Conservation (phyloP, 306 rosid genomes). For the Prunus kanzakura region DNA sequence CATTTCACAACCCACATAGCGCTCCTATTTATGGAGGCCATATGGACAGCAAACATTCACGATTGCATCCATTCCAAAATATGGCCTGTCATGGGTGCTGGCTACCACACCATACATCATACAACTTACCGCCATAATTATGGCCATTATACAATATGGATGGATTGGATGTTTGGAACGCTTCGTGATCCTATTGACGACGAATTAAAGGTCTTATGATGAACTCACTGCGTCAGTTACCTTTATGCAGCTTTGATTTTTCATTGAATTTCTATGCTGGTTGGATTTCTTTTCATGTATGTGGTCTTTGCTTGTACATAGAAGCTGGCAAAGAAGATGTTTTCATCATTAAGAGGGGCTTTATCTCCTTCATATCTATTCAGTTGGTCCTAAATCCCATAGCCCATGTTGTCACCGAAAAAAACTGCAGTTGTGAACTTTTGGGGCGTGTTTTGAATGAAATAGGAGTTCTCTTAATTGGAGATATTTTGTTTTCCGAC, state of each 20-base stretch:
- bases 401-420: background rate
- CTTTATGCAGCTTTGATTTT: background rate
- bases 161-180: constrained; percentile 98
- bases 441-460: background rate
- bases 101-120: constrained; percentile 94
- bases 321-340: background rate
- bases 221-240: background rate
- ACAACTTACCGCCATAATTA: constrained; percentile 91
- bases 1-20: constrained; percentile 70
- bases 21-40: constrained; percentile 61
- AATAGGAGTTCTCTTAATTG: background rate
- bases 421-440: background rate
- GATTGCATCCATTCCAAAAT: constrained; percentile 74
- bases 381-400: background rate
- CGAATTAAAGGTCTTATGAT: constrained; percentile 46
- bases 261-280: background rate
- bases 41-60: constrained; percentile 93
- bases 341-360: background rate
- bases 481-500: too few relatives aligned
- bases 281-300: background rate
- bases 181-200: constrained; percentile 67
- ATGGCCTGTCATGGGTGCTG: constrained; percentile 99
- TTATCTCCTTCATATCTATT: background rate
- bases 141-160: constrained; percentile 85
- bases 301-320: constrained; percentile 23